Evolutionary conservation across 192 early-diverging fungal species (phyloP).

Genomic region (Coemansia asiatica): DNA sequence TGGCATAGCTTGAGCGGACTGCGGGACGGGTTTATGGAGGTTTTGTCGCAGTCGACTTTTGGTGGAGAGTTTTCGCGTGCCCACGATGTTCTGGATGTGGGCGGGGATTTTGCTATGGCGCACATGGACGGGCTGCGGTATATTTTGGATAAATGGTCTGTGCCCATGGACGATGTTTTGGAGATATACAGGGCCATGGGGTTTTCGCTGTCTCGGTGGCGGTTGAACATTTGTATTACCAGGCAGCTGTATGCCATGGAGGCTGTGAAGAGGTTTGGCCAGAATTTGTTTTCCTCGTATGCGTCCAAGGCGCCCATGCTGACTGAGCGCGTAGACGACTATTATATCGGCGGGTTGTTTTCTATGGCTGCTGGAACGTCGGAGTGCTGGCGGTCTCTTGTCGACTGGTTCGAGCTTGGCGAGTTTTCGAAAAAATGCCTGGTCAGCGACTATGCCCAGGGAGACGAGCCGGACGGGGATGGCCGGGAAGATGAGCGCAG

Average conservation of each 20-base stretch:
- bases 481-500: neutral
- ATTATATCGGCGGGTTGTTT: constrained; percentile 68
- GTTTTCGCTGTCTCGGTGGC: constrained; percentile 19
- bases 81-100: constrained; percentile 51
- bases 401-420: constrained; percentile 46
- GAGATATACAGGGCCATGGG: constrained; percentile 44
- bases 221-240: constrained; percentile 35
- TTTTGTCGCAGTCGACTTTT: constrained; percentile 46
- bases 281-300: constrained; percentile 42
- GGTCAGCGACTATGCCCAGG: constrained; percentile 12
- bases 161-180: constrained; percentile 44
- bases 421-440: constrained; percentile 29
- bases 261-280: constrained; percentile 53
- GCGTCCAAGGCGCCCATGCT: constrained; percentile 68
- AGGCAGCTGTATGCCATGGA: constrained; percentile 53
- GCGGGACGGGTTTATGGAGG: constrained; percentile 46
- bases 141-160: constrained; percentile 42
- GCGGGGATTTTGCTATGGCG: constrained; percentile 54
- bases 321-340: constrained; percentile 67
- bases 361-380: constrained; percentile 36
- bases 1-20: constrained; percentile 53
- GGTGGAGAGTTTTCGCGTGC: constrained; percentile 38
- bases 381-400: constrained; percentile 38
- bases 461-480: neutral
- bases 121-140: constrained; percentile 42